Conservation (phyloP, 1,284 basidiomycete species). For the Irpex sp. region DNA sequence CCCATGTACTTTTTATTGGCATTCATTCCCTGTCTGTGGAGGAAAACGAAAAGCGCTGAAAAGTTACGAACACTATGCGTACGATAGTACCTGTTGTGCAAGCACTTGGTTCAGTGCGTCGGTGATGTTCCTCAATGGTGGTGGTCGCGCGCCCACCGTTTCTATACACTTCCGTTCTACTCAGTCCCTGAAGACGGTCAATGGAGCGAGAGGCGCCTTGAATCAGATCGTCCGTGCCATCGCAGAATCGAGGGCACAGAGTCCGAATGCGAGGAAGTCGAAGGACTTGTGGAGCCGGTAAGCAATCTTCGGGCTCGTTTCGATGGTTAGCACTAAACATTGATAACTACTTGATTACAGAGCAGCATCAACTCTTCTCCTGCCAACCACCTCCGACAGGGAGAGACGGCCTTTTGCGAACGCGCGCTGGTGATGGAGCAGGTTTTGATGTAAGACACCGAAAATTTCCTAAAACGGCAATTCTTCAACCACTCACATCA, state of each 20-base stretch:
- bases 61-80: too few species aligned
- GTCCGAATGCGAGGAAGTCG: not conserved
- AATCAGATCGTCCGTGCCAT: not conserved
- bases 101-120: slow-evolving; percentile 15
- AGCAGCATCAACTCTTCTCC: not conserved
- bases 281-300: not conserved
- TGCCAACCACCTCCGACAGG: slow-evolving; percentile 1
- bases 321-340: not conserved
- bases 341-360: not conserved
- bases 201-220: not conserved
- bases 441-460: slow-evolving; percentile 3
- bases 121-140: slow-evolving; percentile 2
- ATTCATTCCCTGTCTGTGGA: too few species aligned
- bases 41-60: too few species aligned
- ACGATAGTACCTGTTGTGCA: slow-evolving; percentile 12
- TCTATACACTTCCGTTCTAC: slow-evolving; percentile 15
- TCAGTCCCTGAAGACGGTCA: slow-evolving; percentile 4
- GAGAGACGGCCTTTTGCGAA: not conserved
- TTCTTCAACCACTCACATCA: not conserved
- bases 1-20: too few species aligned
- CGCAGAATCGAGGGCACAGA: not conserved
- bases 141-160: slow-evolving; percentile 10
- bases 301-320: not conserved
- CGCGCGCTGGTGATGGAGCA: not conserved
- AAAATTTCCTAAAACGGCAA: not conserved